Conservation (phyloP, 306 rosid genomes). For the Sicyos baderoa region DNA sequence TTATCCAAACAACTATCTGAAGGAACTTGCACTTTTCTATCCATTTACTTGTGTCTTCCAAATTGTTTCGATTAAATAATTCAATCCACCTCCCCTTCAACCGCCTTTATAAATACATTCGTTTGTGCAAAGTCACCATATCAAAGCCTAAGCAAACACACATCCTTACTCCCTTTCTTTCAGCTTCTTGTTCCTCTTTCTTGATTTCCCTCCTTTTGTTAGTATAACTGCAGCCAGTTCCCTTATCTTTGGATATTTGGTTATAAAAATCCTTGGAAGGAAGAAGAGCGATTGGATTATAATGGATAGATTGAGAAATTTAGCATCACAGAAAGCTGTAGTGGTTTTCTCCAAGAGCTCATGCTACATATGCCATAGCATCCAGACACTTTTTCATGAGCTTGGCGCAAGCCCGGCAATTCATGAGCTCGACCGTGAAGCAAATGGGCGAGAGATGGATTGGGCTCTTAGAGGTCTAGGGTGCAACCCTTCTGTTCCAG, state of each 20-base stretch:
- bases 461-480: constrained; percentile 67
- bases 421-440: constrained; percentile 72
- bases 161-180: constrained; percentile 14
- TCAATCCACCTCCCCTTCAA: constrained; percentile 30
- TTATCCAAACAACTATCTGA: constrained; percentile 83
- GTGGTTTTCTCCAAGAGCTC: constrained; percentile 95
- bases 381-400: constrained; percentile 75
- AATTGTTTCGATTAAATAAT: constrained; percentile 29
- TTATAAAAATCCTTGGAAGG: constrained; percentile 2
- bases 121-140: constrained; percentile 41
- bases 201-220: constrained; percentile 2
- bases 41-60: constrained; percentile 32
- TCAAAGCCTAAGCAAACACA: constrained; percentile 27
- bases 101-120: constrained; percentile 60
- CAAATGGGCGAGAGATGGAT: constrained; percentile 81
- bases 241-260: neutral
- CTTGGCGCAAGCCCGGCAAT: constrained; percentile 95
- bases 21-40: constrained; percentile 47
- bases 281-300: neutral
- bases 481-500: constrained; percentile 86
- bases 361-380: constrained; percentile 90
- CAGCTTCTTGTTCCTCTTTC: neutral
- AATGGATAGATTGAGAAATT: constrained; percentile 74
- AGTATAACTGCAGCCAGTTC: neutral
- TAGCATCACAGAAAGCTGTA: constrained; percentile 92